Evolutionary conservation across 441 rosid species (phyloP).

Genomic region (Breynia disticha): DNA sequence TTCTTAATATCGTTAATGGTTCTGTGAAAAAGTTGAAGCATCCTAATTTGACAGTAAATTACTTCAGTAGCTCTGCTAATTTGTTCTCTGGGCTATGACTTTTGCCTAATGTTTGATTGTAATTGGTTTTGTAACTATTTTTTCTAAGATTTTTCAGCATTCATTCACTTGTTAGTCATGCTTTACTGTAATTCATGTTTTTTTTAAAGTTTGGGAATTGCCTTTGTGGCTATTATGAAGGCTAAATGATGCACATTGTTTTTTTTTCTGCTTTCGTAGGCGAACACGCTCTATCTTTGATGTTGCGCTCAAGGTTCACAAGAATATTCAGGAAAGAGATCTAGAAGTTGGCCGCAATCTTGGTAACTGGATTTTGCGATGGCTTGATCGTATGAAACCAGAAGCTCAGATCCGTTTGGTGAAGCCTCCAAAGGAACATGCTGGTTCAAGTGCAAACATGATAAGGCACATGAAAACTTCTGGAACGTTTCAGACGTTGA

Average conservation of each 20-base stretch:
- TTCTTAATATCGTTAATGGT: no score
- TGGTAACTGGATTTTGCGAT: constrained; percentile 84
- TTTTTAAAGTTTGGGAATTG: not conserved
- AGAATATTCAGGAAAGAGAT: constrained; percentile 73
- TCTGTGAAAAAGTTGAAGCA: no score
- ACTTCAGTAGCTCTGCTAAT: no score
- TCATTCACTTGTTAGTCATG: no score
- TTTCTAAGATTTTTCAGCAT: no score
- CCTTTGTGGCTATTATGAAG: not conserved
- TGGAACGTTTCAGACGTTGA: constrained; percentile 25
- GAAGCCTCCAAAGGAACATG: constrained; percentile 17
- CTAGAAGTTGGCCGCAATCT: constrained; percentile 74
- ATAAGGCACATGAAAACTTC: constrained; percentile 35
- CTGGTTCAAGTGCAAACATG: constrained; percentile 24
- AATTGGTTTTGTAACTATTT: no score
- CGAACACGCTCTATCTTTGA: constrained; percentile 54
- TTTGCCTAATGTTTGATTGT: no score
- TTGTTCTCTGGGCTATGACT: no score
- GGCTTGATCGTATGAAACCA: constrained; percentile 78
- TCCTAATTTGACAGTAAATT: no score
- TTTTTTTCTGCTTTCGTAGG: constrained; percentile 35
- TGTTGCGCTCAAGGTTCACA: constrained; percentile 54
- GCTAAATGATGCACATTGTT: not conserved
- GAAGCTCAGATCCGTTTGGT: constrained; percentile 69
- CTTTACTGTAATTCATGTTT: not conserved